These are phyloP conservation scores for Penicillium griseofulvum DNA, from an alignment of 2,329 filamentous ascomycete genomes.

Conservation along the genomic window DNA sequence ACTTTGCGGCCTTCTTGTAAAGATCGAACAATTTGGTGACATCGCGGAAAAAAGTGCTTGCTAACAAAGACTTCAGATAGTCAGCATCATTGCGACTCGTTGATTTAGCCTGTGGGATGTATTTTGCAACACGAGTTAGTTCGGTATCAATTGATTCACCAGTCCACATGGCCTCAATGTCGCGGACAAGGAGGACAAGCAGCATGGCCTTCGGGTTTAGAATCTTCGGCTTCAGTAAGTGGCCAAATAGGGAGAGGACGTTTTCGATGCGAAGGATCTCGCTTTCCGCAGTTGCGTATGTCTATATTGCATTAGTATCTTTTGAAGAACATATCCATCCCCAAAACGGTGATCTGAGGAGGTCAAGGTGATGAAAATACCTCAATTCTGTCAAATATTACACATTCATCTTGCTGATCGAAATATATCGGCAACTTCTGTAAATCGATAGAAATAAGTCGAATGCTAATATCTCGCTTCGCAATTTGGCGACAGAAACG, in stretches of 20 bases:
- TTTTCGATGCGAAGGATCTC: neutral
- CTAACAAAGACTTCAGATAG: neutral
- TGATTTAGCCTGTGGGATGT: neutral
- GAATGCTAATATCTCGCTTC: neutral
- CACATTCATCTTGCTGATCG: neutral
- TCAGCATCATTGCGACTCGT: neutral
- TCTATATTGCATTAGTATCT: neutral
- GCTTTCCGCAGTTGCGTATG: neutral
- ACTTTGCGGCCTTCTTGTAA: neutral
- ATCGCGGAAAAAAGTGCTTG: neutral
- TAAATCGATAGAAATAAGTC: neutral
- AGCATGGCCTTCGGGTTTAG: neutral
- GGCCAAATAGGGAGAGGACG: neutral
- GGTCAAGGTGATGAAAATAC: neutral
- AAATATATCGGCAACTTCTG: neutral
- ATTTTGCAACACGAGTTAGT: neutral
- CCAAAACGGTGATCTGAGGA: too few relatives aligned
- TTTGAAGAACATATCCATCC: neutral
- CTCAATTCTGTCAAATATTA: neutral
- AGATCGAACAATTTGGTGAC: neutral
- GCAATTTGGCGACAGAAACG: neutral
- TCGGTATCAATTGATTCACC: neutral
- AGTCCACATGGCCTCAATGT: neutral
- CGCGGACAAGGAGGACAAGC: neutral
- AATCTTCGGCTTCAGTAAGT: neutral